Conservation (phyloP, 1,139 yeast genomes). For the Taiozyma sp. region DNA sequence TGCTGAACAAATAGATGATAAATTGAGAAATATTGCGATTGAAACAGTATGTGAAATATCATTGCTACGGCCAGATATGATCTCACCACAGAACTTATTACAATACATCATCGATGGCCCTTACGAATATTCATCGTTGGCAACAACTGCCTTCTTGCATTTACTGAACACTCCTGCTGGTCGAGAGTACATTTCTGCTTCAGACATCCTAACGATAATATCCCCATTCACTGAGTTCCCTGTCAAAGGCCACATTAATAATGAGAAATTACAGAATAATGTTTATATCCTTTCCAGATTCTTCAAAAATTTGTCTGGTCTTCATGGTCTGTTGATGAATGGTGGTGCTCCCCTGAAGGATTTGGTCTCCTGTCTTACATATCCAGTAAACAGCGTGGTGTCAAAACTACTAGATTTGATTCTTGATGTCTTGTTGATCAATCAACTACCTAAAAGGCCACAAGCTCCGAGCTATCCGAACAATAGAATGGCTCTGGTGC, state of each 20-base stretch:
- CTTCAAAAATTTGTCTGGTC: slow-evolving; percentile 73
- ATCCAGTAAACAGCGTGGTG: slow-evolving; percentile 51
- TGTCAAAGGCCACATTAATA: slow-evolving; percentile 37
- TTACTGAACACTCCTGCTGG: slow-evolving; percentile 57
- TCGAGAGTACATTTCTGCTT: slow-evolving; percentile 49
- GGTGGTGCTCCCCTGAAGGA: slow-evolving; percentile 52
- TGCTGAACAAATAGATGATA: slow-evolving; percentile 58
- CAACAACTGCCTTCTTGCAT: slow-evolving; percentile 51
- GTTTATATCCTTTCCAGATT: slow-evolving; percentile 56
- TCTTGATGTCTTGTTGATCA: slow-evolving; percentile 59
- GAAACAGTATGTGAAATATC: slow-evolving; percentile 72
- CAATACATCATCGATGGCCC: slow-evolving; percentile 60
- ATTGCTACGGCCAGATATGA: slow-evolving; percentile 67
- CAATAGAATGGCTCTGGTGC: slow-evolving; percentile 18
- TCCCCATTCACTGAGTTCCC: slow-evolving; percentile 61
- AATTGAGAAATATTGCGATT: slow-evolving; percentile 46
- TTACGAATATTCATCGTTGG: slow-evolving; percentile 46
- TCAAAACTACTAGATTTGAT: slow-evolving; percentile 66
- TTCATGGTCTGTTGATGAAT: slow-evolving; percentile 58
- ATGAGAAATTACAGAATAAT: slow-evolving; percentile 55
- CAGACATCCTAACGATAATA: slow-evolving; percentile 57
- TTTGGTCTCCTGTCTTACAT: slow-evolving; percentile 55
- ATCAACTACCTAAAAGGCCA: slow-evolving; percentile 33
- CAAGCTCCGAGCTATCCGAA: slow-evolving; percentile 14
- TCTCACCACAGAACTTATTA: slow-evolving; percentile 44